Evolutionary conservation across 2,329 filamentous ascomycete genomes (phyloP).

Genomic region (Ceratocystis lukuohia): DNA sequence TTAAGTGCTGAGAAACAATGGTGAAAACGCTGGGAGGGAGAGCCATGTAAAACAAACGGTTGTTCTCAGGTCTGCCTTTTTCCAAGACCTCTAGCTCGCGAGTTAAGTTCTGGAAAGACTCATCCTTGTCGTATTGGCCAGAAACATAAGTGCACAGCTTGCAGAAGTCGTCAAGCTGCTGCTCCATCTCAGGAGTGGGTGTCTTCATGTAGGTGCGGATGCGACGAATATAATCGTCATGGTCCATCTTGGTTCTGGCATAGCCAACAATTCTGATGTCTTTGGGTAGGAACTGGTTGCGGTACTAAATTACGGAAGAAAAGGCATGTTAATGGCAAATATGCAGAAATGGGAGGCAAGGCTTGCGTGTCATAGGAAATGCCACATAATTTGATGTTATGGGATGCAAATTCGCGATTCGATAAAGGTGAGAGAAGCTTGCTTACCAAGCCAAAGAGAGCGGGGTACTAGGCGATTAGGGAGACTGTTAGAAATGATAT

Average conservation of each 20-base stretch:
- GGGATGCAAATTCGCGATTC: neutral
- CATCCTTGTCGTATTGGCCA: slow-evolving; percentile 96
- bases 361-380: slow-evolving; percentile 13
- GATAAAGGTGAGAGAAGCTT: slow-evolving; percentile 3
- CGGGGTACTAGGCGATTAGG: slow-evolving; percentile 61
- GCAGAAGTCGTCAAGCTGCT: slow-evolving; percentile 85
- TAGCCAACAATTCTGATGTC: slow-evolving; percentile 96
- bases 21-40: slow-evolving; percentile 96
- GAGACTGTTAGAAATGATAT: slow-evolving; percentile 2
- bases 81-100: slow-evolving; percentile 79
- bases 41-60: slow-evolving; percentile 98
- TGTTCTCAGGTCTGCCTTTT: slow-evolving; percentile 64
- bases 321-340: neutral
- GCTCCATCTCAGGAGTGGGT: slow-evolving; percentile 91
- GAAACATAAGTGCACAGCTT: slow-evolving; percentile 81
- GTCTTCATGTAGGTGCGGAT: slow-evolving; percentile 99
- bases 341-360: slow-evolving; percentile 10
- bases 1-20: slow-evolving; percentile 90
- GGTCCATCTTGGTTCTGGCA: slow-evolving; percentile 99
- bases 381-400: neutral
- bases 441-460: slow-evolving; percentile 91
- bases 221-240: slow-evolving; percentile 82
- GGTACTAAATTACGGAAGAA: slow-evolving; percentile 48
- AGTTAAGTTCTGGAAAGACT: slow-evolving; percentile 76
- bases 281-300: slow-evolving; percentile 96